Base-by-base conservation (phyloP, 169 alveolate species). In the Plasmodium ovale region DNA sequence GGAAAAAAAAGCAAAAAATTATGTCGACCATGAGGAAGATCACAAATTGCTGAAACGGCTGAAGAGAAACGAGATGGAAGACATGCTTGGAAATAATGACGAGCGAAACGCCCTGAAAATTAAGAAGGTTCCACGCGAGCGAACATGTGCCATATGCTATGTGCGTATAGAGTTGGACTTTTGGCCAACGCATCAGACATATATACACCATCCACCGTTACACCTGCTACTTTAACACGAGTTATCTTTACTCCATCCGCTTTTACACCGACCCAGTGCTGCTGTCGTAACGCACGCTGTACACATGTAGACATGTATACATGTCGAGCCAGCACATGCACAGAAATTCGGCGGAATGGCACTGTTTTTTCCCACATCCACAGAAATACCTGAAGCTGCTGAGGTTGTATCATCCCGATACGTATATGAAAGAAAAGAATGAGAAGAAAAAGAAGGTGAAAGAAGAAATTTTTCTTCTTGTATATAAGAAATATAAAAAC, bases 361-460 rank as follows among this genome's bases (percentile, higher is more conserved):
- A 53, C 25, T 60, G 4, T 29, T 60, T 60, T 6, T 60, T 60
- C 29, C 29, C 42, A 10, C 6, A 10, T n/a, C 42, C 3, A 12
- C 49, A 74, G 88, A 74, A 74, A 64, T 74, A 59, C 25, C 64
- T 74, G 21, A 74, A 74, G 42, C 31, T 74, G 42, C 73, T 74
- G n/a, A 60, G 49, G 31, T 37, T 10, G 16, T 53, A 74, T 35
- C 88, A 74, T 27, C 88, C 88, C 1, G 88, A 74, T 53, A 60
- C 65, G 14, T 74, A 60, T 19, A 47, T 74, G 56, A 74, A 47
- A n/a, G 88, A 74, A 31, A 74, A 74, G 53, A 74, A 74, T 53
- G 88, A 42, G 60, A 31, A 60, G 19, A 9, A 74, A 19, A 74
- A 74, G 16, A 74, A 74, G 53, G 49, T 21, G 9, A 74, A 74